These are phyloP conservation scores for Amphirosellinia nigrospora DNA, from an alignment of 495 filamentous ascomycete species.

Conservation along the genomic window DNA sequence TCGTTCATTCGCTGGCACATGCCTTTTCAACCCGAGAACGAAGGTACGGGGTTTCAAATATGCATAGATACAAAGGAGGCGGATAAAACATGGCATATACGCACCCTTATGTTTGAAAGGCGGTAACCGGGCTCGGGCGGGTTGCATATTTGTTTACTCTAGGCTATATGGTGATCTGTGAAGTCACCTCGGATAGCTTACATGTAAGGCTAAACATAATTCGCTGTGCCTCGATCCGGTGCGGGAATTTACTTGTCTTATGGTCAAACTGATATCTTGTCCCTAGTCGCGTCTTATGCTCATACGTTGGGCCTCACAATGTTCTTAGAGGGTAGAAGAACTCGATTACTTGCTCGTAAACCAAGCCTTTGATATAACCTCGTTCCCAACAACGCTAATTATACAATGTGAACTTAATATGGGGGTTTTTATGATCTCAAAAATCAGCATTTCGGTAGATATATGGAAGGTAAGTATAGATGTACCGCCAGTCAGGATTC, in stretches of 20 bases:
- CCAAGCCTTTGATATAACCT: neutral
- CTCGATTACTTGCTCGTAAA: neutral
- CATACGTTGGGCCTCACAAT: neutral
- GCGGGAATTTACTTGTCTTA: neutral
- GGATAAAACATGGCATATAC: neutral
- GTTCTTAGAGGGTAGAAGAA: neutral
- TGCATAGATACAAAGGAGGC: conserved; percentile 2
- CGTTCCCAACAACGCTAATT: neutral
- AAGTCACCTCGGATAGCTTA: neutral
- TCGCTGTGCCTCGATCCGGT: neutral
- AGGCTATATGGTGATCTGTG: neutral
- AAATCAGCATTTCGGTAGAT: neutral
- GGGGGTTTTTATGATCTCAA: neutral
- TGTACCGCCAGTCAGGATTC: neutral
- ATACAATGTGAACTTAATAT: neutral
- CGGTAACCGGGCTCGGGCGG: neutral
- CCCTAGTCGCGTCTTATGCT: neutral
- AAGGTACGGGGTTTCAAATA: neutral
- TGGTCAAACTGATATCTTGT: neutral
- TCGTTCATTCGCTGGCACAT: neutral
- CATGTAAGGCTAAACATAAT: neutral
- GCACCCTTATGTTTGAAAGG: neutral
- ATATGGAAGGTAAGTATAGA: neutral
- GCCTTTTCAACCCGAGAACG: neutral
- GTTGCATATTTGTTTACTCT: conserved; percentile 5